Percentiles rank a stretch among this genome's conserved stretches.
Evolutionary conservation across 179 eudicot species (phyloP).

Genomic region (Camellia oleifera): DNA sequence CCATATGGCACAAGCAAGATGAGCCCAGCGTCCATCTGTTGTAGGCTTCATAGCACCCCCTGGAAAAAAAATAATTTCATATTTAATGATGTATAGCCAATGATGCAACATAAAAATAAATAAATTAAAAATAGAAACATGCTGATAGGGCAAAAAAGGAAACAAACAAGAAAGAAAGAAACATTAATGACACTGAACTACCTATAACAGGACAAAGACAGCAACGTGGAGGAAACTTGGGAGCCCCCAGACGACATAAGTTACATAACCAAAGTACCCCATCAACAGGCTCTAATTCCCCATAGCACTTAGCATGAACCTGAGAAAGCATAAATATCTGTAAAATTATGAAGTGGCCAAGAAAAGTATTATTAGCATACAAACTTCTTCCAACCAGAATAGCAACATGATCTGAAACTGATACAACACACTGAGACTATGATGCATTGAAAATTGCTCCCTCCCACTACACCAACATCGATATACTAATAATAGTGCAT

Average conservation of each 20-base stretch:
- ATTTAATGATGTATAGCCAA: neutral
- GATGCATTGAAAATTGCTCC: slow-evolving; percentile 5
- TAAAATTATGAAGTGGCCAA: neutral
- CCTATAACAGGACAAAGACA: slow-evolving; percentile 95
- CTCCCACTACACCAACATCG: slow-evolving; percentile 11
- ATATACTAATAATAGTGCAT: neutral
- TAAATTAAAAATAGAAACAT: neutral
- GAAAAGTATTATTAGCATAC: slow-evolving; percentile 7
- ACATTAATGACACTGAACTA: slow-evolving; percentile 22
- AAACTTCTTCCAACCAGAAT: slow-evolving; percentile 1
- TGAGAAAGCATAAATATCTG: slow-evolving; percentile 22
- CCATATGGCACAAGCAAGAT: slow-evolving; percentile 99
- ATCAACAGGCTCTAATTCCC: slow-evolving; percentile 72
- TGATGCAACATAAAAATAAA: neutral
- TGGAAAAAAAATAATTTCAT: slow-evolving; percentile 22
- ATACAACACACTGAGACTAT: neutral
- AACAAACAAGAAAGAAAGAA: neutral
- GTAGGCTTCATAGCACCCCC: slow-evolving; percentile 99
- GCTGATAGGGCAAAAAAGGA: neutral
- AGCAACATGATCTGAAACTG: neutral
- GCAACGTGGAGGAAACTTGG: slow-evolving; percentile 65
- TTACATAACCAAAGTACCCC: slow-evolving; percentile 95
- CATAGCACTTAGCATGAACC: slow-evolving; percentile 99
- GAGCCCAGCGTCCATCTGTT: slow-evolving; percentile 99
- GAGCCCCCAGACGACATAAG: slow-evolving; percentile 91